Conservation (phyloP, 441 rosid species). For the Hura crepitans region DNA sequence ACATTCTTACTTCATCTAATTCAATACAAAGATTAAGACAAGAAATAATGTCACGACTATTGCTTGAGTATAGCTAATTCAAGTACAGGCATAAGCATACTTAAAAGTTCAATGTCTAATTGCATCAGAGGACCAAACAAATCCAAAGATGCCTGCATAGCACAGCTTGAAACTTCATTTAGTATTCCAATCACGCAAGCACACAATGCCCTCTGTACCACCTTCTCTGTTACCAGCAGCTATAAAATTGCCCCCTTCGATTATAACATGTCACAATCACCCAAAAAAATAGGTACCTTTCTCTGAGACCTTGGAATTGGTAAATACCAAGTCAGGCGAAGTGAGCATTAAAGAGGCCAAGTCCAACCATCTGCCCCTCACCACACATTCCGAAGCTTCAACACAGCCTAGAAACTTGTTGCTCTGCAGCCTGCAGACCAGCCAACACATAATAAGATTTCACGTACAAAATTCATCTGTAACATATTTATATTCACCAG, state of each 20-base stretch:
- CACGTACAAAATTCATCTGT: not conserved
- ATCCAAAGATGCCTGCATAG: not conserved
- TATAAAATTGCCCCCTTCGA: not conserved
- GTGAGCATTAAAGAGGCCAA: conserved; percentile 79
- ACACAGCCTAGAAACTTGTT: conserved; percentile 70
- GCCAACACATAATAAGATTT: conserved; percentile 1
- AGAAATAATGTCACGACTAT: not conserved
- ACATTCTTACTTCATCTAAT: not conserved
- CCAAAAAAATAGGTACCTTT: conserved; percentile 49
- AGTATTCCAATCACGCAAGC: not conserved
- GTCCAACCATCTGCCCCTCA: conserved; percentile 65
- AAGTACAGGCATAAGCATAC: not conserved
- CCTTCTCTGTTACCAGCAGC: not conserved
- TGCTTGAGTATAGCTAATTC: not conserved
- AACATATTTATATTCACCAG: not conserved
- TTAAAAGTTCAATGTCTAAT: not conserved
- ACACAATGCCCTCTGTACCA: not conserved
- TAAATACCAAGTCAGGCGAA: conserved; percentile 78
- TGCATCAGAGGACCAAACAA: not conserved
- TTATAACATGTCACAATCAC: not conserved
- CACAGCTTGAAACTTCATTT: not conserved
- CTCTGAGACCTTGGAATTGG: conserved; percentile 88
- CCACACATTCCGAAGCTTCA: conserved; percentile 78
- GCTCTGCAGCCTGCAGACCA: conserved; percentile 57
- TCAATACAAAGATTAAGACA: not conserved